Evolutionary conservation across 2,329 filamentous ascomycete species (phyloP).

Genomic region (Monosporascus sp.): DNA sequence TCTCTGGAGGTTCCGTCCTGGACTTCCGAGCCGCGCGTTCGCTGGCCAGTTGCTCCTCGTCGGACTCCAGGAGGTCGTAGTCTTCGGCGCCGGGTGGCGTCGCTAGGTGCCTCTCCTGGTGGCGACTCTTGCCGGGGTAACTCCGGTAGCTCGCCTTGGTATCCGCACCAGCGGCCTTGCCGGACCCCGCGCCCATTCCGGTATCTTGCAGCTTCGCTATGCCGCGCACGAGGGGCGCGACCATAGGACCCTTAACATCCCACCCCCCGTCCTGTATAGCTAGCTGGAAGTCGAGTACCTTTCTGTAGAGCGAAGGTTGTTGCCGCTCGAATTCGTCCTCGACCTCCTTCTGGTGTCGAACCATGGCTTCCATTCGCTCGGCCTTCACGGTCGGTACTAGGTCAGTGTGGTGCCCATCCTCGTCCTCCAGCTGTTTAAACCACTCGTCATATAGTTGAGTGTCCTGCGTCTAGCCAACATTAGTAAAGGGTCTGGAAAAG

Average conservation of each 20-base stretch:
- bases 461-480: constrained; percentile 18
- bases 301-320: constrained; percentile 41
- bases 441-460: constrained; percentile 39
- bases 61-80: constrained; percentile 20
- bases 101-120: background rate
- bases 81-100: constrained; percentile 14
- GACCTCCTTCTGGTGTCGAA: constrained; percentile 42
- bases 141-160: constrained; percentile 2
- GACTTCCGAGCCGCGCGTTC: constrained; percentile 2
- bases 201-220: constrained; percentile 38
- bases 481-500: background rate
- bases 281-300: constrained; percentile 32
- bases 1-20: constrained; percentile 3
- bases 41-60: constrained; percentile 16
- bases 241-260: constrained; percentile 40
- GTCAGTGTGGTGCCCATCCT: constrained; percentile 35
- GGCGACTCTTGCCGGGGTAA: background rate
- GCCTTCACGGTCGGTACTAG: constrained; percentile 32
- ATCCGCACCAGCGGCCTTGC: background rate
- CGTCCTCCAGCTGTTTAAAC: constrained; percentile 37
- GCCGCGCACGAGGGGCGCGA: constrained; percentile 43
- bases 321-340: constrained; percentile 43
- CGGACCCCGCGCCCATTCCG: background rate
- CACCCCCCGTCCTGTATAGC: constrained; percentile 29
- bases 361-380: constrained; percentile 36